Evolutionary conservation across 192 early-diverging fungal genomes (phyloP).

Genomic region (Tieghemiomyces parasiticus): DNA sequence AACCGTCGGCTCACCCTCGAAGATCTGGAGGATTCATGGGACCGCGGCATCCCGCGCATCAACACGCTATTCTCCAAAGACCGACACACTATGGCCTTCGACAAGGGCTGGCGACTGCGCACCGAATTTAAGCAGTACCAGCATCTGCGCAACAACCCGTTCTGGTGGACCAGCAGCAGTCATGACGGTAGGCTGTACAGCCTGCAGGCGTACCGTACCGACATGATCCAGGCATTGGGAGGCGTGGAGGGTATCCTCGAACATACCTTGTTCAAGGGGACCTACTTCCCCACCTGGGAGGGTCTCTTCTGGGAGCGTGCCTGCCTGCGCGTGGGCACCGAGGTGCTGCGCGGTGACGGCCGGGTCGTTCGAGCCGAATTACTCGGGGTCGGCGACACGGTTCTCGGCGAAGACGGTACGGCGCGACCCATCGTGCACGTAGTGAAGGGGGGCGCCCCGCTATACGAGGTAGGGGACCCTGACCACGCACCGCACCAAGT

Average conservation of each 20-base stretch:
- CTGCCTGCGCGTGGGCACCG: slow-evolving; percentile 33
- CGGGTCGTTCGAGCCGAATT: slow-evolving; percentile 17
- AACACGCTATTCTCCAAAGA: slow-evolving; percentile 97
- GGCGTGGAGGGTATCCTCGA: slow-evolving; percentile 98
- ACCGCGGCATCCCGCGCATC: slow-evolving; percentile 95
- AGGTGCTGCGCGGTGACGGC: slow-evolving; percentile 46
- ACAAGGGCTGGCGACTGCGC: slow-evolving; percentile 97
- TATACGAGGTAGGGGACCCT: slow-evolving; percentile 16
- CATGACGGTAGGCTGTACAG: slow-evolving; percentile 90
- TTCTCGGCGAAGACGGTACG: slow-evolving; percentile 25
- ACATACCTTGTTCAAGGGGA: slow-evolving; percentile 97
- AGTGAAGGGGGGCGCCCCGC: slow-evolving; percentile 21
- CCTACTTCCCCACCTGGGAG: slow-evolving; percentile 96
- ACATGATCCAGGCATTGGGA: slow-evolving; percentile 98
- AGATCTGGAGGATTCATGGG: slow-evolving; percentile 98
- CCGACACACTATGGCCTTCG: slow-evolving; percentile 95
- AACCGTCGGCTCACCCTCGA: slow-evolving; percentile 96
- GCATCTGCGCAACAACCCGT: slow-evolving; percentile 85
- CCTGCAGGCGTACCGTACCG: slow-evolving; percentile 94
- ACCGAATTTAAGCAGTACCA: slow-evolving; percentile 98
- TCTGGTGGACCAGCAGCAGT: slow-evolving; percentile 76
- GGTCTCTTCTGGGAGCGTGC: slow-evolving; percentile 92
- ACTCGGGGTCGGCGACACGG: slow-evolving; percentile 18
- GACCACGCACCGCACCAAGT: slow-evolving; percentile 7
- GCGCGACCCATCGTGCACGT: slow-evolving; percentile 24